Base-by-base conservation (phyloP, 2,329 filamentous ascomycete species). In the Knufia fluminis region DNA sequence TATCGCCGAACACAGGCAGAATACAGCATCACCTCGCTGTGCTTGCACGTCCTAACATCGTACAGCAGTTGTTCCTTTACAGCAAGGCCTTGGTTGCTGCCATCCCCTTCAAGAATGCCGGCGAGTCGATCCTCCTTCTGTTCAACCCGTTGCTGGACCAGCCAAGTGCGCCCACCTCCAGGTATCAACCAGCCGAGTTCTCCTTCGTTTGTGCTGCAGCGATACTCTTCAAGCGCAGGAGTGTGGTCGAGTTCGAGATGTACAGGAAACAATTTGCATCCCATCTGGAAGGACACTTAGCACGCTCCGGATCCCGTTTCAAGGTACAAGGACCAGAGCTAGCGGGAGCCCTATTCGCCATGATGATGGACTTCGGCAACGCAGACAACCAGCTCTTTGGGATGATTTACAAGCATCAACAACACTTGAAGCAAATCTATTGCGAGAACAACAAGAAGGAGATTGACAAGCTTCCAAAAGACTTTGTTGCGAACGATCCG, bases 21-120 rank as follows among this genome's bases (percentile, higher is more conserved):
- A 72, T 97, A 0, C 92, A 95, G 52, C 89, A 97, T 57, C 89
- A 96, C 60, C 70, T 96, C 0, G 91, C 89, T 0, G 79, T 82
- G 1, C 63, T 83, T 17, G 76, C 79, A 3, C 67, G 78, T 0
- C 77, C 78, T 0, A 75, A 79, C 54, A 65, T 71, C 39, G 64
- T 80, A 1, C 75, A 76, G 40, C 78, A 60, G 28, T 39, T 57
- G 22, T 80, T 77, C 57, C 75, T 76, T 52, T 83, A 82, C 56
- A 71, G 71, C 2, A 78, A 77, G 52, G 76, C 78, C 1, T 63
- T 83, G 33, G 72, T 74, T 20, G 76, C 71, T 55, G 66, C 76
- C 2, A 68, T 73, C 31, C 72, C 76, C 0, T 83, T 81, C 58
- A 63, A 66, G 2, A 77, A 74, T 59, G 74, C 79, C 14, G 67